These are phyloP conservation scores for Ogataea dorogensis DNA, from an alignment of 805 yeast genomes.

Conservation along the genomic window DNA sequence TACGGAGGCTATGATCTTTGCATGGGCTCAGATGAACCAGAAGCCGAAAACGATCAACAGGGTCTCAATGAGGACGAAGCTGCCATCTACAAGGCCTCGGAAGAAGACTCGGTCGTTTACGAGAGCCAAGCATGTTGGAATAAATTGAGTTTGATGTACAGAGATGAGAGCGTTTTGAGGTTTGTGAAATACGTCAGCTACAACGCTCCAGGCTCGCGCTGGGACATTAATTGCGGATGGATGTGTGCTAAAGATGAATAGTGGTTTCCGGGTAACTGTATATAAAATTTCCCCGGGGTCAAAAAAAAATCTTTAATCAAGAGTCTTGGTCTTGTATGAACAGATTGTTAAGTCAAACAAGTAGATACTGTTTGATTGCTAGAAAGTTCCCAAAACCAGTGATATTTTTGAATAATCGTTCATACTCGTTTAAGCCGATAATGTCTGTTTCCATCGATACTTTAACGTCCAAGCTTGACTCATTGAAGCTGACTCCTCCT, in stretches of 20 bases:
- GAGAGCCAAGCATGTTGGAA: slow-evolving; percentile 87
- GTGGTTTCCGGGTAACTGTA: slow-evolving; percentile 28
- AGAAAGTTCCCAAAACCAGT: not conserved
- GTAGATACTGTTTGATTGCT: slow-evolving; percentile 5
- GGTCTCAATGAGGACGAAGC: slow-evolving; percentile 64
- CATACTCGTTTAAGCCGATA: slow-evolving; percentile 9
- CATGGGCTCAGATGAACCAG: slow-evolving; percentile 60
- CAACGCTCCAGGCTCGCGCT: slow-evolving; percentile 85
- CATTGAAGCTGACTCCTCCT: slow-evolving; percentile 38
- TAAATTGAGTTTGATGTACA: slow-evolving; percentile 65
- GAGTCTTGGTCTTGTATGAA: slow-evolving; percentile 10
- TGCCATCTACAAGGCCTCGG: slow-evolving; percentile 70
- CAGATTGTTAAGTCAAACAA: slow-evolving; percentile 7
- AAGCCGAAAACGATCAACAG: slow-evolving; percentile 34
- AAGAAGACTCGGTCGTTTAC: slow-evolving; percentile 72
- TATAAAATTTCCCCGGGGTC: no score
- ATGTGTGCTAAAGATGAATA: slow-evolving; percentile 53
- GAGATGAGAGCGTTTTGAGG: slow-evolving; percentile 85
- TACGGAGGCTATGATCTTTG: slow-evolving; percentile 92
- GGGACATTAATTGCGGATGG: slow-evolving; percentile 88
- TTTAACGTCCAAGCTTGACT: slow-evolving; percentile 25
- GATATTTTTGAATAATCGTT: no score
- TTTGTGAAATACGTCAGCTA: slow-evolving; percentile 90
- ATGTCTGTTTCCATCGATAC: slow-evolving; percentile 29
- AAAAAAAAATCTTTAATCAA: slow-evolving; percentile 1